Conservation (phyloP, 1,284 basidiomycete species). For the Trichosporon sp. region DNA sequence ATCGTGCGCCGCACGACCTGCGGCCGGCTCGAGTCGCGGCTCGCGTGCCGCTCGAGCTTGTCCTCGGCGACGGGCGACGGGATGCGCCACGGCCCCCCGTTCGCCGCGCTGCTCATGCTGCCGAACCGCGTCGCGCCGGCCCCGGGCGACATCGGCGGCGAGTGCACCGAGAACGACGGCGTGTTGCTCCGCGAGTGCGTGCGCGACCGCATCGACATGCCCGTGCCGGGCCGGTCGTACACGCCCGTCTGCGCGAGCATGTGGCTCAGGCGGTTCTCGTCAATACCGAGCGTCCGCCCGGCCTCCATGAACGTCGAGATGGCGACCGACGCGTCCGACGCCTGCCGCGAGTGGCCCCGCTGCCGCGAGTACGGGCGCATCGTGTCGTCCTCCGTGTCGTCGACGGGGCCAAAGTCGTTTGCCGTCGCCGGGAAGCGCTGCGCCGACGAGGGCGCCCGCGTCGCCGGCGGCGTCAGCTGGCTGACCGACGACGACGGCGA, state of each 20-base stretch:
- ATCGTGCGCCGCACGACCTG: slow-evolving; percentile 36
- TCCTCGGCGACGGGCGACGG: slow-evolving; percentile 15
- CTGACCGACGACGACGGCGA: not conserved
- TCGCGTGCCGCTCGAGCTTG: not conserved
- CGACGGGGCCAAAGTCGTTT: not conserved
- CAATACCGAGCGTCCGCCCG: slow-evolving; percentile 37
- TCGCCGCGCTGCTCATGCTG: slow-evolving; percentile 6
- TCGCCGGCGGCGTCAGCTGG: not conserved
- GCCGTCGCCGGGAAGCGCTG: not conserved
- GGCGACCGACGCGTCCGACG: slow-evolving; percentile 29
- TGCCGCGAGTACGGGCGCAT: not conserved
- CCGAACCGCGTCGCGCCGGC: not conserved
- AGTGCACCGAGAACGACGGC: slow-evolving; percentile 6
- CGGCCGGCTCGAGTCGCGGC: not conserved
- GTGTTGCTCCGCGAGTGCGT: slow-evolving; percentile 10
- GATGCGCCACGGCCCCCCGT: not conserved
- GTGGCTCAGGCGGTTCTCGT: slow-evolving; percentile 33
- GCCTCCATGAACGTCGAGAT: slow-evolving; percentile 36
- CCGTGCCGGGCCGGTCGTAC: slow-evolving; percentile 10
- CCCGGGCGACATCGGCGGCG: not conserved
- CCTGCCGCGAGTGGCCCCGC: slow-evolving; percentile 12
- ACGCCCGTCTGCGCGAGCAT: slow-evolving; percentile 34
- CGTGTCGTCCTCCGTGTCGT: not conserved
- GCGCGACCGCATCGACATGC: slow-evolving; percentile 6
- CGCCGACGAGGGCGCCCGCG: not conserved